Evolutionary conservation across 2,329 filamentous ascomycete genomes (phyloP), one percentile per base, ranked within the genome.

Genomic region (Penicillium sp.): DNA sequence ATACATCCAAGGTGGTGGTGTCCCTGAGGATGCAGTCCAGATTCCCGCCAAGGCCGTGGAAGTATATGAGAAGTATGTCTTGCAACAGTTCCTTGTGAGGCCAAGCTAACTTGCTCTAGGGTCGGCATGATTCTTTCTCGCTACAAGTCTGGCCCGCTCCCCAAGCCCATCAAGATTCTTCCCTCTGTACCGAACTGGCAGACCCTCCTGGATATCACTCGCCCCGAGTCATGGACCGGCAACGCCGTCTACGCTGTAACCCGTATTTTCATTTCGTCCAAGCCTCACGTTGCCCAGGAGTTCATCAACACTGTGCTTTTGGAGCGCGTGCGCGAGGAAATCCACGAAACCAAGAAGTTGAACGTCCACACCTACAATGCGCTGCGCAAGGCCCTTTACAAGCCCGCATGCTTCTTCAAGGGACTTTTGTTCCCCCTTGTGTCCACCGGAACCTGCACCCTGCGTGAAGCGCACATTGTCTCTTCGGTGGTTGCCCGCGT

Each of bases 131-230:
- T 97, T 59, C 83, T 99, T 58, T 92, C 91, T 27, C 86, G 93
- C 63, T 97, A 96, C 80, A 96, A 96, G 77, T 93, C 90, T 15
- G 94, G 94, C n/a, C 93, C 93, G 64, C 83, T 99, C 33, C 94
- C 94, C 21, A 99, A 99, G 76, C 93, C 93, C 0, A 96, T 99
- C 82, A 97, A 97, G 77, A 92, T 97, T 63, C 83, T 99, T 9
- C 94, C 94, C 2, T 92, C 92, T 0, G 85, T 97, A 15, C 92
- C 92, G 8, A 86, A 94, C 68, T 97, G 92, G 92, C 90, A 94
- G 71, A 89, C 91, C 21, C 89, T 96, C 38, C 84, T 96, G 65
- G 82, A 87, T 62, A 85, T 96, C 54, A 96, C 92, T n/a, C 84
- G 87, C 31, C 92, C 93, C 5, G 88, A 94, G 59, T 77, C 77